Percentiles rank a stretch among this genome's conserved stretches.
Conservation (phyloP, 1,139 yeast genomes). For the Pichia sp. region DNA sequence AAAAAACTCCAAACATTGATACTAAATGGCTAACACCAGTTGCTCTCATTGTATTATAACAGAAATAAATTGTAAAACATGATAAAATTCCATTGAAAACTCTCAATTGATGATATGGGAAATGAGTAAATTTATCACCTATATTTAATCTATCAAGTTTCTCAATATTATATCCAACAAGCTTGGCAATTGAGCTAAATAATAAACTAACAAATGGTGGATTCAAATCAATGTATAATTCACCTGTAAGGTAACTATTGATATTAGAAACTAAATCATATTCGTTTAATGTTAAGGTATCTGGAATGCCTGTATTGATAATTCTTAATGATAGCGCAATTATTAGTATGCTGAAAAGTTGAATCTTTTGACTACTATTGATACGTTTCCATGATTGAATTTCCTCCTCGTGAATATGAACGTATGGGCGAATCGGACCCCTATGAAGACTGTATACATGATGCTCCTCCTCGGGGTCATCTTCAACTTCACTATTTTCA, state of each 20-base stretch:
- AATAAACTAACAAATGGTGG: slow-evolving; percentile 56
- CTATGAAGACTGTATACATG: slow-evolving; percentile 1
- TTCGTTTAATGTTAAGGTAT: slow-evolving; percentile 51
- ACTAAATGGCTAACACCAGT: slow-evolving; percentile 38
- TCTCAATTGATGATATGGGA: slow-evolving; percentile 45
- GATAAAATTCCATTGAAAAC: slow-evolving; percentile 48
- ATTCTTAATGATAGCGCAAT: slow-evolving; percentile 29
- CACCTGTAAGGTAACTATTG: slow-evolving; percentile 53
- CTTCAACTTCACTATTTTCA: background rate
- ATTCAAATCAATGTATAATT: slow-evolving; percentile 51
- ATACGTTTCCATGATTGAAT: slow-evolving; percentile 3
- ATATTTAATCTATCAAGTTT: background rate
- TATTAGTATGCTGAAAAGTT: slow-evolving; percentile 1
- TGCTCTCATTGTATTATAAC: slow-evolving; percentile 43
- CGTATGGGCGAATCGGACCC: slow-evolving; percentile 11
- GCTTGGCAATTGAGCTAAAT: slow-evolving; percentile 36
- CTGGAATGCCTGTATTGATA: slow-evolving; percentile 34
- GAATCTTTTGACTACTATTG: slow-evolving; percentile 3
- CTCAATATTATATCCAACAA: slow-evolving; percentile 32
- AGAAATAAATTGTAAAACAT: slow-evolving; percentile 36
- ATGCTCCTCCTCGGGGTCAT: background rate
- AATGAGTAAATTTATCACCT: slow-evolving; percentile 1
- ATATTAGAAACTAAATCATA: slow-evolving; percentile 36
- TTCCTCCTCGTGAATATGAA: slow-evolving; percentile 3
- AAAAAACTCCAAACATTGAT: slow-evolving; percentile 38